These are phyloP conservation scores for Arabidopsis arenosa DNA, from an alignment of 345 rosid species.

Conservation along the genomic window DNA sequence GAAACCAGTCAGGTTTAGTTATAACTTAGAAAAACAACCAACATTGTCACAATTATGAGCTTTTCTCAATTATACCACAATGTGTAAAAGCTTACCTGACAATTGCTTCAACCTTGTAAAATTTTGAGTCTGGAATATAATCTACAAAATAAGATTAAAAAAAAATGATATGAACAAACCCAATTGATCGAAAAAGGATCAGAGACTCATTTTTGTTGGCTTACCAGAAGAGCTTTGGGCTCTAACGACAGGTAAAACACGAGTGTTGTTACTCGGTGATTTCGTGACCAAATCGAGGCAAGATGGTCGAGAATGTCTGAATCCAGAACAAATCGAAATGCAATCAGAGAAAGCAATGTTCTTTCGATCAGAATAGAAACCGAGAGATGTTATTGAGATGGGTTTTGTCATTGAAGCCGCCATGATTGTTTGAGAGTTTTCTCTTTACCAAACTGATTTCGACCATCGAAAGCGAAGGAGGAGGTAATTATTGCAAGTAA, in stretches of 20 bases:
- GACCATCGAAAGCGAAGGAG: constrained; percentile 10
- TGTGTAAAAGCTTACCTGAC: constrained; percentile 50
- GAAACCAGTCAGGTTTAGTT: constrained; percentile 16
- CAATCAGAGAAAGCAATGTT: constrained; percentile 42
- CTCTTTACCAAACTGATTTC: constrained; percentile 12
- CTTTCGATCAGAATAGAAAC: constrained; percentile 39
- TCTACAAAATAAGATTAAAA: constrained; percentile 36
- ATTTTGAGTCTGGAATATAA: constrained; percentile 70
- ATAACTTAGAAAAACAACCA: background rate
- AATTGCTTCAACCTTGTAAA: constrained; percentile 92
- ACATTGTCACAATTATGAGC: constrained; percentile 23
- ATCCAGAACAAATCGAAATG: constrained; percentile 44
- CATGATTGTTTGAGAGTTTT: constrained; percentile 35
- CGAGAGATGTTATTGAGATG: constrained; percentile 37
- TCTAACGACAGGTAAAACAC: constrained; percentile 52
- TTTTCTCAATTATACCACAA: background rate
- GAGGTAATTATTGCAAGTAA: constrained; percentile 12
- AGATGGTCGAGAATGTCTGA: constrained; percentile 42
- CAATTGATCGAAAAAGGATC: background rate
- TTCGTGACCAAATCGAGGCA: constrained; percentile 37
- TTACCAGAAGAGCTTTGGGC: constrained; percentile 67
- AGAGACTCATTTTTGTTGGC: background rate
- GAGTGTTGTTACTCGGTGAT: constrained; percentile 40
- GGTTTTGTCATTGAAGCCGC: constrained; percentile 49
- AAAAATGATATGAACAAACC: background rate